Base-by-base conservation (phyloP, 805 yeast genomes). In the Saccharomycopsis babjevae region DNA sequence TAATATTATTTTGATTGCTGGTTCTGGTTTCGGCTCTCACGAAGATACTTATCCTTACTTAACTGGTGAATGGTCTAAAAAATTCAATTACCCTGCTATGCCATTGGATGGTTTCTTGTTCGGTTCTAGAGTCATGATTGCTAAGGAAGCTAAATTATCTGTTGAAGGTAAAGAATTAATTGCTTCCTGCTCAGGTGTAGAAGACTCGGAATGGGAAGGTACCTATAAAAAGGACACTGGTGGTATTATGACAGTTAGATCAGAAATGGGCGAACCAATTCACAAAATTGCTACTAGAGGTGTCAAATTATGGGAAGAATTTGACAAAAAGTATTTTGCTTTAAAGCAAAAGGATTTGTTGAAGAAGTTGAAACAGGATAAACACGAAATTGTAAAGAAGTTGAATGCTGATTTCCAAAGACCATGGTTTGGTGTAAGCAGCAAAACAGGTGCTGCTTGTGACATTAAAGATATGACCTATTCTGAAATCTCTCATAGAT, bases 181-280 rank as follows among this genome's bases (percentile, higher is more conserved):
- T 77, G 92, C 90, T 62, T 82, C 83, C 40, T 91, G 96, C 68
- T 72, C 94, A 46, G 99, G 99, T 83, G 96, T 90, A 62, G 80
- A 84, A 38, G 98, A 94, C 74, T 69, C 74, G 50, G 74, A 89
- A 73, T 94, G 99, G 99, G 98, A 94, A 76, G 80, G 82, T 69
- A 89, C 97, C 57, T 94, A 94, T 79, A 88, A 88, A 78, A 86
- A 86, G 71, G 93, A 97, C 70, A 85, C 97, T 63, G 99, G 99
- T 78, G 99, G 99, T 76, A 84, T 94, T 67, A 79, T 94, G 68
- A 93, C 99, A 60, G 99, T 94, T 64, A 82, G 89, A 72, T 93
- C 98, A 18, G 99, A 94, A 79, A 94, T 94, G 99, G 99, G 99
- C 72, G 99, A 94, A 79, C 99, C 99, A 71, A 94, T 94, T 71